Evolutionary conservation across 2,329 filamentous ascomycete genomes (phyloP).

Genomic region (Arthroderma sp.): DNA sequence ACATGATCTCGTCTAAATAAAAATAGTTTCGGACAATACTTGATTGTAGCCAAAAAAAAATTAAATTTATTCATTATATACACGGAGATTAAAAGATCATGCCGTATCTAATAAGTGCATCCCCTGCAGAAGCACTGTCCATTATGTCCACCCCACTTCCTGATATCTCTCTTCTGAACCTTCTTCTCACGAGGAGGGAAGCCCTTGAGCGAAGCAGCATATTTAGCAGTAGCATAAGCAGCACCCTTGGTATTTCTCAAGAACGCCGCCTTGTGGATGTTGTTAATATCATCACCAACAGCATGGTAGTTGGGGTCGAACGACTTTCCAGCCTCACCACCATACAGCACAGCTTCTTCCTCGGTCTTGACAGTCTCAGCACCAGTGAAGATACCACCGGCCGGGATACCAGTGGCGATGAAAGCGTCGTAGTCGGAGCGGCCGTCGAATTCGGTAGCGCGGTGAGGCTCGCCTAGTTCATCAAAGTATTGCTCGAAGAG

Average conservation of each 20-base stretch:
- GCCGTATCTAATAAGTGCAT: constrained; percentile 3
- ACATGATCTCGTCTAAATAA: no score
- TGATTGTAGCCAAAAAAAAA: background rate
- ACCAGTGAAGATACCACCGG: constrained; percentile 63
- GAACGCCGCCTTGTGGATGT: constrained; percentile 42
- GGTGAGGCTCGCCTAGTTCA: constrained; percentile 49
- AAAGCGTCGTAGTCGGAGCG: constrained; percentile 71
- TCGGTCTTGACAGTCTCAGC: constrained; percentile 64
- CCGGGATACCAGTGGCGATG: constrained; percentile 58
- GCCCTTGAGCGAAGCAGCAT: constrained; percentile 37
- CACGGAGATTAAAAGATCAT: background rate
- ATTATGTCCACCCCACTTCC: constrained; percentile 2
- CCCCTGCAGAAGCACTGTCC: constrained; percentile 4
- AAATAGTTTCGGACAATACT: no score
- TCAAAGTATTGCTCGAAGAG: constrained; percentile 57
- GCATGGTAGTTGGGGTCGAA: constrained; percentile 47
- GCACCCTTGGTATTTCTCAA: constrained; percentile 39
- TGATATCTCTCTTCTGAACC: constrained; percentile 1
- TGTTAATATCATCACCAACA: constrained; percentile 39
- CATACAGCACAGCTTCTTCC: constrained; percentile 53
- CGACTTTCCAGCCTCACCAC: constrained; percentile 50
- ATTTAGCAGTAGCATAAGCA: constrained; percentile 45
- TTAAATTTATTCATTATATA: background rate
- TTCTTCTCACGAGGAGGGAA: constrained; percentile 8
- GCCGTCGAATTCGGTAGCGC: constrained; percentile 62